A percentile compares a stretch with the other conserved stretches of the same genome.
Evolutionary conservation across 2,329 filamentous ascomycete genomes (phyloP).

Genomic region (Cladosporium sp.): DNA sequence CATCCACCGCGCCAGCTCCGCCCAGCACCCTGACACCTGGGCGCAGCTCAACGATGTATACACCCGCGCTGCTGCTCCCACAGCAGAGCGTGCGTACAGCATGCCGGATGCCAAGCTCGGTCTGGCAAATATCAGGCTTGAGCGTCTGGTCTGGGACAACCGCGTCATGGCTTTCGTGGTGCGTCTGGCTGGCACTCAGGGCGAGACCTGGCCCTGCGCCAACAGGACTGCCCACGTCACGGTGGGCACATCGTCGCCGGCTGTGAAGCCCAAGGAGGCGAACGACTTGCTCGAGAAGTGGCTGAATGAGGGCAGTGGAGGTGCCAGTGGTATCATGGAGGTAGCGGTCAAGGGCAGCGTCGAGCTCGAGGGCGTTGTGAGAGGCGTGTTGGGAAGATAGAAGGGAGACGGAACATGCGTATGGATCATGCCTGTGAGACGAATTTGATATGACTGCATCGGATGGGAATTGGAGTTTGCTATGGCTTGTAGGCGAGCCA

Average conservation of each 20-base stretch:
- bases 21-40: conserved; percentile 72
- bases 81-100: conserved; percentile 40
- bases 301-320: conserved; percentile 62
- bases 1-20: conserved; percentile 72
- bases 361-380: conserved; percentile 58
- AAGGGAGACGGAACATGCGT: not conserved
- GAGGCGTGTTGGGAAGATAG: conserved; percentile 47
- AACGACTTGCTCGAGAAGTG: conserved; percentile 79
- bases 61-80: conserved; percentile 38
- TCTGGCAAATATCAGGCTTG: conserved; percentile 63
- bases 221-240: conserved; percentile 88
- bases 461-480: not conserved
- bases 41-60: conserved; percentile 67
- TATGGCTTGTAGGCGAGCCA: not conserved
- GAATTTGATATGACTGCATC: conserved; percentile 9
- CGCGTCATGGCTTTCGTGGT: conserved; percentile 91
- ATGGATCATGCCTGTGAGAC: not conserved
- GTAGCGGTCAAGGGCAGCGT: conserved; percentile 55
- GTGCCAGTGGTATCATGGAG: conserved; percentile 57
- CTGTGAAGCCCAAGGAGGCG: conserved; percentile 90
- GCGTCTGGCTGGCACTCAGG: conserved; percentile 58
- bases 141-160: conserved; percentile 76
- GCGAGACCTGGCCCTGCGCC: conserved; percentile 59
- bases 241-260: conserved; percentile 72
- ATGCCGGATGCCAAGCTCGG: conserved; percentile 59